Evolutionary conservation across 2,329 filamentous ascomycete species (phyloP).

Genomic region (Phoma sp.): DNA sequence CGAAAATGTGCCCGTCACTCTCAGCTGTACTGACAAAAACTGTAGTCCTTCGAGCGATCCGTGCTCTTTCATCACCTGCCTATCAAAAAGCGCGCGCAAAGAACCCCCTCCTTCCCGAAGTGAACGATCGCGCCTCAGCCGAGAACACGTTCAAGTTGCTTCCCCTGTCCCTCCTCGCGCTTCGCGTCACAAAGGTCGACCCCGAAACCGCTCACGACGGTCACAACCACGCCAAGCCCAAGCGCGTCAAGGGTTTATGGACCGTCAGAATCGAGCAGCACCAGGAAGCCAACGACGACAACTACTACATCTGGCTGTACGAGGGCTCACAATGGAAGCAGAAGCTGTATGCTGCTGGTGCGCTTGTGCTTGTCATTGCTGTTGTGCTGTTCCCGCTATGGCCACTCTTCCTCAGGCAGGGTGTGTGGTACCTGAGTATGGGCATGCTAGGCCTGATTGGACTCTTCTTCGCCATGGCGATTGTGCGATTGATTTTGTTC

Average conservation of each 20-base stretch:
- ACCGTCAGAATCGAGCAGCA: slow-evolving; percentile 95
- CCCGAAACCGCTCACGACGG: slow-evolving; percentile 71
- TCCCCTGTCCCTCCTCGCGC: slow-evolving; percentile 89
- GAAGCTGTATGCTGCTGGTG: slow-evolving; percentile 86
- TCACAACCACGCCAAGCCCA: slow-evolving; percentile 63
- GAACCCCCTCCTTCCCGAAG: slow-evolving; percentile 85
- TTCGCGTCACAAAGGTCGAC: slow-evolving; percentile 85
- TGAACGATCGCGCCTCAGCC: slow-evolving; percentile 85
- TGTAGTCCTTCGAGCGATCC: slow-evolving; percentile 91
- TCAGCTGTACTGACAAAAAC: background rate
- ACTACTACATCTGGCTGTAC: slow-evolving; percentile 97
- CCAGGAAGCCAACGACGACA: slow-evolving; percentile 83
- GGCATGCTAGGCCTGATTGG: slow-evolving; percentile 88
- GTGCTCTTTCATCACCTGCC: slow-evolving; percentile 84
- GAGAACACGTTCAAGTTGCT: slow-evolving; percentile 96
- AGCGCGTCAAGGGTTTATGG: slow-evolving; percentile 95
- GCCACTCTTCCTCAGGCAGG: slow-evolving; percentile 88
- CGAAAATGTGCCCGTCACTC: background rate
- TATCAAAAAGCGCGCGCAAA: slow-evolving; percentile 90
- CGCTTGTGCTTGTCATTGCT: slow-evolving; percentile 81
- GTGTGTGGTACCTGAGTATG: slow-evolving; percentile 97
- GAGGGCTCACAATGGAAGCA: slow-evolving; percentile 93
- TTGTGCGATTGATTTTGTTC: slow-evolving; percentile 95
- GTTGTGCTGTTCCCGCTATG: slow-evolving; percentile 95
- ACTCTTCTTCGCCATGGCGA: slow-evolving; percentile 96